A percentile compares a stretch with the other conserved stretches of the same genome.
Conservation (phyloP, 2,329 filamentous ascomycete species). For the Trichoderma sp. region DNA sequence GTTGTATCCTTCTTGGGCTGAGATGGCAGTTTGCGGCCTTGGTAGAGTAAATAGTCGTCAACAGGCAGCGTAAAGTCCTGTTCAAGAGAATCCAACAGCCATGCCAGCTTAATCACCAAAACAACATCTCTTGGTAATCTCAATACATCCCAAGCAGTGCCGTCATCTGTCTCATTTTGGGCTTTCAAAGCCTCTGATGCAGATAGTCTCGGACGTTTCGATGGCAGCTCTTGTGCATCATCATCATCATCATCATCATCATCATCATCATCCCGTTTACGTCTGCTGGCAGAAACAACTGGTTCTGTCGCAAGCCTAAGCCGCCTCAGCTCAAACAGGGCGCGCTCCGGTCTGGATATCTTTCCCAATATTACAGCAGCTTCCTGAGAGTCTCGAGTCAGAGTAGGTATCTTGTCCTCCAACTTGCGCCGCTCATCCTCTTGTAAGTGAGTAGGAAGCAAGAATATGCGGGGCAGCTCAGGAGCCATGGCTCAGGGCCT, state of each 20-base stretch:
- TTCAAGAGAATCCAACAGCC: conserved; percentile 58
- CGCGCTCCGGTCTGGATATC: conserved; percentile 68
- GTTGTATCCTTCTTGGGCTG: background rate
- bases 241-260: background rate
- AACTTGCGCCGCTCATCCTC: conserved; percentile 63
- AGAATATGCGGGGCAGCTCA: conserved; percentile 64
- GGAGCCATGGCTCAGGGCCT: conserved; percentile 31
- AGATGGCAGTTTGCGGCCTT: conserved; percentile 43
- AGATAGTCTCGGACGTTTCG: conserved; percentile 30
- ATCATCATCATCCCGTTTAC: background rate
- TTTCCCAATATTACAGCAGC: conserved; percentile 75
- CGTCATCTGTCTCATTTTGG: background rate
- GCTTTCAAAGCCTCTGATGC: background rate
- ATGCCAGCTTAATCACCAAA: conserved; percentile 59
- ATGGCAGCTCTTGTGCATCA: background rate
- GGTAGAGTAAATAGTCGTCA: conserved; percentile 56
- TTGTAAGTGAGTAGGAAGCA: conserved; percentile 70
- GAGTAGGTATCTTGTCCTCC: conserved; percentile 63
- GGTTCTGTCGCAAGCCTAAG: conserved; percentile 62
- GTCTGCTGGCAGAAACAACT: background rate
- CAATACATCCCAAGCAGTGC: background rate
- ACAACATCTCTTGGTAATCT: conserved; percentile 35
- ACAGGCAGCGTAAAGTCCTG: conserved; percentile 49
- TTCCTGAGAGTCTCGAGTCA: conserved; percentile 72
- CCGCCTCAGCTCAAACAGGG: conserved; percentile 74